Conservation (phyloP, 2,329 filamentous ascomycete genomes). For the Alternaria panax region DNA sequence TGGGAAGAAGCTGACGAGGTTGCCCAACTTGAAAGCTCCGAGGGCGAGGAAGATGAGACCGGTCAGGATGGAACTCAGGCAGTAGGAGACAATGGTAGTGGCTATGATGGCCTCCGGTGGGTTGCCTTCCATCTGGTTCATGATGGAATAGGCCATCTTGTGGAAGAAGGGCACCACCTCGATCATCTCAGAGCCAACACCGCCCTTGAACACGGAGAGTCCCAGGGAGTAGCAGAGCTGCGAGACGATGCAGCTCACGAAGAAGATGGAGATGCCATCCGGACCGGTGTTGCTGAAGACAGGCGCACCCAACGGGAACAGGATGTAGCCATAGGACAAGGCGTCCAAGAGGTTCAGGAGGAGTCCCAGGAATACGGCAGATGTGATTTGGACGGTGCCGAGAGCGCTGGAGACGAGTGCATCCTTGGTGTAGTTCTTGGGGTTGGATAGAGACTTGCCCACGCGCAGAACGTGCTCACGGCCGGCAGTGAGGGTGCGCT, state of each 20-base stretch:
- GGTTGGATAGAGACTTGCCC: constrained; percentile 58
- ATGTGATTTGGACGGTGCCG: constrained; percentile 74
- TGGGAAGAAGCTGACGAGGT: constrained; percentile 95
- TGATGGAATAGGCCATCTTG: constrained; percentile 93
- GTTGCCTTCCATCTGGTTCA: constrained; percentile 77
- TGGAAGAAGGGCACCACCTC: constrained; percentile 99
- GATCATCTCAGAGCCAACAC: constrained; percentile 95
- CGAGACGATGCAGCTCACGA: constrained; percentile 94
- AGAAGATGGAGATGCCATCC: constrained; percentile 98
- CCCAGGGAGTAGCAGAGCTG: constrained; percentile 87
- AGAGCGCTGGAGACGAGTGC: constrained; percentile 69
- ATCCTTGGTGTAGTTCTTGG: constrained; percentile 75
- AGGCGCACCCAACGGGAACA: constrained; percentile 88
- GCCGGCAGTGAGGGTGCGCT: constrained; percentile 24
- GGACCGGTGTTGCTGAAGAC: constrained; percentile 86
- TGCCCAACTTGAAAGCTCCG: constrained; percentile 85
- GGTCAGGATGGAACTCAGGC: constrained; percentile 88
- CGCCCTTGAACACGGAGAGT: constrained; percentile 87
- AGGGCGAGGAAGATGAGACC: constrained; percentile 91
- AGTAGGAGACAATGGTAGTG: constrained; percentile 91
- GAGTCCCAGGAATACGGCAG: constrained; percentile 86
- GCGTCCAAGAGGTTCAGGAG: constrained; percentile 94
- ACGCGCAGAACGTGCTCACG: constrained; percentile 31
- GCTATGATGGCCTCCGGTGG: constrained; percentile 87
- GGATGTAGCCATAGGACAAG: constrained; percentile 86